A percentile compares a stretch with the other conserved stretches of the same genome.
These are phyloP conservation scores for Tuber indicum DNA, from an alignment of 495 filamentous ascomycete genomes.

Conservation along the genomic window DNA sequence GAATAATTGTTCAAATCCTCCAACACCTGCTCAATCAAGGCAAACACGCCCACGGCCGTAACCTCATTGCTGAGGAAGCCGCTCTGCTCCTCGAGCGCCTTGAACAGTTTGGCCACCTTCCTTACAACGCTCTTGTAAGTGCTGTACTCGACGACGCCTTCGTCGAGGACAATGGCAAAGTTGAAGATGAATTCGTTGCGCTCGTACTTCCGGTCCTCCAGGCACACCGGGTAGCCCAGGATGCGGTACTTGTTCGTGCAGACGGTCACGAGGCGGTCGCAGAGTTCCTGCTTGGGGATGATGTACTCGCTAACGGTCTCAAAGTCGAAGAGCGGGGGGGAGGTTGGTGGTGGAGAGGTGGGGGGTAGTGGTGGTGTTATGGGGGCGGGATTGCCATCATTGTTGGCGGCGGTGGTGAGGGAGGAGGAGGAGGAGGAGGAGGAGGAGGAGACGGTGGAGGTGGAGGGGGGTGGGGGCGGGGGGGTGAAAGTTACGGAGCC, in stretches of 20 bases:
- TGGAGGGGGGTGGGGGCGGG: slow-evolving; percentile 49
- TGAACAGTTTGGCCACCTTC: slow-evolving; percentile 77
- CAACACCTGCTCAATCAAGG: slow-evolving; percentile 81
- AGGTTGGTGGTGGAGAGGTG: slow-evolving; percentile 41
- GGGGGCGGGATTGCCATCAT: slow-evolving; percentile 41
- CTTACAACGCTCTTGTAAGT: slow-evolving; percentile 75
- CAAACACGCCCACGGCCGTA: slow-evolving; percentile 53
- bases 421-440: too few species aligned
- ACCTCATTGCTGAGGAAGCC: slow-evolving; percentile 61
- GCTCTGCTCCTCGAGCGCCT: slow-evolving; percentile 78
- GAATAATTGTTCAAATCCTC: slow-evolving; percentile 95
- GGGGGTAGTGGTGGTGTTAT: slow-evolving; percentile 48
- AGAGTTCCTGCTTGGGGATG: slow-evolving; percentile 86
- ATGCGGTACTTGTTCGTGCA: slow-evolving; percentile 70
- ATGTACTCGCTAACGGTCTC: slow-evolving; percentile 77
- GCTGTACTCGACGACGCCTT: slow-evolving; percentile 55
- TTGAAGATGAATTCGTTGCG: slow-evolving; percentile 99
- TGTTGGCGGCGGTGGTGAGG: background rate
- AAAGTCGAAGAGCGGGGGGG: slow-evolving; percentile 70
- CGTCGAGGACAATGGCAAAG: slow-evolving; percentile 77
- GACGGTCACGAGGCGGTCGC: slow-evolving; percentile 76
- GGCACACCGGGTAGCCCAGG: slow-evolving; percentile 82
- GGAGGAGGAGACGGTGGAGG: background rate
- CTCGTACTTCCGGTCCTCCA: slow-evolving; percentile 65
- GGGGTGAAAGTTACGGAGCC: slow-evolving; percentile 66